Evolutionary conservation across 371 early-diverging fungal species (phyloP).

Genomic region (Rhizopus delemar): DNA sequence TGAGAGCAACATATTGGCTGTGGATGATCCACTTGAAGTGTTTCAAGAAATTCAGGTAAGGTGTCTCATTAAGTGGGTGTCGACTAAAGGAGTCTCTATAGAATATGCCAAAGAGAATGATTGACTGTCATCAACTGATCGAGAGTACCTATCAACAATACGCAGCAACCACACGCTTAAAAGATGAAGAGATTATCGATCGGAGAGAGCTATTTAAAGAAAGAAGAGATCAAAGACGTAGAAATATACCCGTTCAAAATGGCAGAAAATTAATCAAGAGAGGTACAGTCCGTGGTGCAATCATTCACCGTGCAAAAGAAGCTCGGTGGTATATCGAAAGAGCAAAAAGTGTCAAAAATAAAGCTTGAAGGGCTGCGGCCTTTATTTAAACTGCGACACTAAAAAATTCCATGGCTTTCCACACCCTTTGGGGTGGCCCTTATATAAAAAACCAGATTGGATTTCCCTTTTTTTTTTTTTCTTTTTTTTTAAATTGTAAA

Average conservation of each 20-base stretch:
- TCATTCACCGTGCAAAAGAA: constrained; percentile 47
- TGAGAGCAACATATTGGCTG: constrained; percentile 63
- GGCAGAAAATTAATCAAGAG: constrained; percentile 29
- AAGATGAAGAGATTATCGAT: constrained; percentile 57
- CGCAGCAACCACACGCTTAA: constrained; percentile 52
- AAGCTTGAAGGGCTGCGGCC: background rate
- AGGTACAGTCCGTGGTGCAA: constrained; percentile 40
- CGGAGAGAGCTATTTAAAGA: constrained; percentile 52
- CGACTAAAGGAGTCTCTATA: constrained; percentile 10
- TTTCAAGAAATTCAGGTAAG: constrained; percentile 67
- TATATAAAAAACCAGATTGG: background rate
- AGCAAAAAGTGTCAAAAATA: constrained; percentile 43
- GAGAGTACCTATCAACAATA: constrained; percentile 61
- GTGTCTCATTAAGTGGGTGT: too few relatives aligned
- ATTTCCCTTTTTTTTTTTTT: constrained; percentile 1
- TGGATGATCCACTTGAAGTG: constrained; percentile 69
- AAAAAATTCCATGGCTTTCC: constrained; percentile 23
- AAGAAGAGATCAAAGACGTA: constrained; percentile 46
- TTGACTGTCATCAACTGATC: constrained; percentile 75
- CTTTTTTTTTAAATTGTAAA: constrained; percentile 6
- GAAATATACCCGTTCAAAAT: constrained; percentile 32
- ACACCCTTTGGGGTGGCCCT: background rate
- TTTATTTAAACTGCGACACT: constrained; percentile 1
- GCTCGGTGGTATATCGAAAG: constrained; percentile 47
- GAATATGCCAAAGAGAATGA: constrained; percentile 74